A percentile compares a stretch with the other conserved stretches of the same genome.
Evolutionary conservation across 306 rosid species (phyloP).

Genomic region (Sesbania bispinosa): DNA sequence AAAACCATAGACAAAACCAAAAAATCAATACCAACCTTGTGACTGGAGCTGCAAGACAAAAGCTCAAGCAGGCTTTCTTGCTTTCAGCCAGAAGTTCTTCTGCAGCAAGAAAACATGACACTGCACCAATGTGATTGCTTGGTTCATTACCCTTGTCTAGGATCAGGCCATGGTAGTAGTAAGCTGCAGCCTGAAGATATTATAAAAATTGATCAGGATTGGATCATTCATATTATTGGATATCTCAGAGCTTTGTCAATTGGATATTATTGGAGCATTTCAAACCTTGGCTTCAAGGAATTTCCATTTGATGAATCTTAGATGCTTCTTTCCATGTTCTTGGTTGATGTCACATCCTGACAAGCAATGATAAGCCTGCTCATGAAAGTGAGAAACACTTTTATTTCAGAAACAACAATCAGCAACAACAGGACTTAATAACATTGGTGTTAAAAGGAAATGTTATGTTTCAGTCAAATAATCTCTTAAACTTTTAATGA

Average conservation of each 20-base stretch:
- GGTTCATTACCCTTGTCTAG: constrained; percentile 78
- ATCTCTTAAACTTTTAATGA: constrained; percentile 2
- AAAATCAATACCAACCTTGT: constrained; percentile 53
- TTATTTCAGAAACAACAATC: neutral
- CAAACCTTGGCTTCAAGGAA: constrained; percentile 82
- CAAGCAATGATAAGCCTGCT: constrained; percentile 78
- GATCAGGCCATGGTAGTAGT: constrained; percentile 85
- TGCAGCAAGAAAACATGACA: constrained; percentile 80
- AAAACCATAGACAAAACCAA: neutral
- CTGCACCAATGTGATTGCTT: constrained; percentile 52
- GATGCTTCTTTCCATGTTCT: constrained; percentile 66
- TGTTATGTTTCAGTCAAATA: no score
- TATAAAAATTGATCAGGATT: neutral
- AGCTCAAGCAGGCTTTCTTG: constrained; percentile 75
- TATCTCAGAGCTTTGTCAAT: neutral
- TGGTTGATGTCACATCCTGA: constrained; percentile 48
- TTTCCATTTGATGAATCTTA: constrained; percentile 85
- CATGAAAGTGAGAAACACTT: constrained; percentile 23
- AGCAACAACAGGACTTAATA: neutral
- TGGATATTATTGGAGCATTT: no score
- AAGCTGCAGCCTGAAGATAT: constrained; percentile 68
- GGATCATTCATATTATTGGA: neutral
- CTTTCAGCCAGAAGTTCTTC: constrained; percentile 70
- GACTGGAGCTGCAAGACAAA: constrained; percentile 76
- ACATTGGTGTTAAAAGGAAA: no score